Evolutionary conservation across 1,284 basidiomycete genomes (phyloP).

Genomic region (Ceratobasidium sp.): DNA sequence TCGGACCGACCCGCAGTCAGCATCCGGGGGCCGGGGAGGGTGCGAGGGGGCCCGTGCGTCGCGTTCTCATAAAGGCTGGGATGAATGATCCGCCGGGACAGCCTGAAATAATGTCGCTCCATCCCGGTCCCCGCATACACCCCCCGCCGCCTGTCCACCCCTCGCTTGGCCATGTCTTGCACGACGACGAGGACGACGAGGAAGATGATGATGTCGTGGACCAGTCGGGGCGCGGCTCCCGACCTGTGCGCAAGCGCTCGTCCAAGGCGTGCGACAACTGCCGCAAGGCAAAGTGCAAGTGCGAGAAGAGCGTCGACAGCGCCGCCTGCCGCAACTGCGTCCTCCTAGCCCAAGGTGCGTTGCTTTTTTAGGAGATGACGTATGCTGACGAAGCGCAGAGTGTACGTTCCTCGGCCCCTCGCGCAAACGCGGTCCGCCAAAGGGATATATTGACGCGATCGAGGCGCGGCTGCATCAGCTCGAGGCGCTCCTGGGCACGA

Average conservation of each 20-base stretch:
- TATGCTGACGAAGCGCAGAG: slow-evolving; percentile 54
- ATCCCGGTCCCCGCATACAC: slow-evolving; percentile 39
- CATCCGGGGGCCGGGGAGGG: too few relatives aligned
- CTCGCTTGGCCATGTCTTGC: slow-evolving; percentile 53
- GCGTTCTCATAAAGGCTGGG: slow-evolving; percentile 15
- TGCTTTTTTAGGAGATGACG: slow-evolving; percentile 34
- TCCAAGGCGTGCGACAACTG: slow-evolving; percentile 76
- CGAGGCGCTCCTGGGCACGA: slow-evolving; percentile 78
- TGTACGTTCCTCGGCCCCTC: slow-evolving; percentile 78
- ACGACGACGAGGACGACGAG: slow-evolving; percentile 62
- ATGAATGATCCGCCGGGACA: slow-evolving; percentile 41
- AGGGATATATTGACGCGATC: slow-evolving; percentile 91
- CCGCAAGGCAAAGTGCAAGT: slow-evolving; percentile 83
- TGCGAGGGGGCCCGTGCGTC: too few relatives aligned
- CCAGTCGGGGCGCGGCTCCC: slow-evolving; percentile 17
- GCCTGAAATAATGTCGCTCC: slow-evolving; percentile 28
- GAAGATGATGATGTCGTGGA: slow-evolving; percentile 55
- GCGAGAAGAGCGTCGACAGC: slow-evolving; percentile 63
- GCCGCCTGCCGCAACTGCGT: slow-evolving; percentile 77
- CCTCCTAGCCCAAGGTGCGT: slow-evolving; percentile 72
- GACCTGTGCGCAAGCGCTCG: slow-evolving; percentile 50
- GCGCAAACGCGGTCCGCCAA: slow-evolving; percentile 69
- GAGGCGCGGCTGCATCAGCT: slow-evolving; percentile 88
- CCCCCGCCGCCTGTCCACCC: slow-evolving; percentile 38
- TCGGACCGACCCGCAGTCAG: too few relatives aligned